phyloP scores from a whole-genome alignment of 2,329 filamentous ascomycete species.

The Arthrocladium fulminans region DNA sequence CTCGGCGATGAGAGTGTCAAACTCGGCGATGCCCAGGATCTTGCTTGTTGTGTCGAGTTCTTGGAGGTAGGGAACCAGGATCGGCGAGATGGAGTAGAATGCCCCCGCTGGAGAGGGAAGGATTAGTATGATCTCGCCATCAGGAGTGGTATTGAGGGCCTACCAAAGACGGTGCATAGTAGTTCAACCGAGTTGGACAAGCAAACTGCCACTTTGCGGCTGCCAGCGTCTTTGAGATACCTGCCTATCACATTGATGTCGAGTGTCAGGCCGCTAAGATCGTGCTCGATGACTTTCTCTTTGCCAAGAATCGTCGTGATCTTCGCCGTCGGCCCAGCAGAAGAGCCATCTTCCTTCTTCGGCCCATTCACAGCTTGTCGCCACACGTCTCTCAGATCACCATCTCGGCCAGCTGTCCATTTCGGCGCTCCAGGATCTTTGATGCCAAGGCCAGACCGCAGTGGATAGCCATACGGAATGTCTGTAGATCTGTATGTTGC shows the following conservation, averaged over 20 bases:
- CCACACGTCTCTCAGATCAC: constrained; percentile 90
- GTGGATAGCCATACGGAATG: constrained; percentile 73
- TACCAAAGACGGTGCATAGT: constrained; percentile 66
- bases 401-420: constrained; percentile 75
- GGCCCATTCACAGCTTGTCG: constrained; percentile 58
- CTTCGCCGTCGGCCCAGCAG: constrained; percentile 51
- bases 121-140: neutral
- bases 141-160: constrained; percentile 14
- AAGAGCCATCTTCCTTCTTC: constrained; percentile 53
- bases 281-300: constrained; percentile 64
- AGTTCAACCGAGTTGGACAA: constrained; percentile 90
- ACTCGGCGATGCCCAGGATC: constrained; percentile 64
- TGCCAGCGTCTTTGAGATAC: constrained; percentile 59
- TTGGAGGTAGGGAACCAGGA: constrained; percentile 76
- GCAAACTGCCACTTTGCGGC: constrained; percentile 74
- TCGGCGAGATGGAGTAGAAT: constrained; percentile 79
- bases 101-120: constrained; percentile 56
- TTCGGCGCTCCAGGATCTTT: constrained; percentile 71
- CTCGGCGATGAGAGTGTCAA: constrained; percentile 73
- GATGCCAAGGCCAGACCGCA: constrained; percentile 69
- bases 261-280: constrained; percentile 62
- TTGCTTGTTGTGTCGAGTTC: constrained; percentile 56
- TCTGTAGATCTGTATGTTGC: constrained; percentile 77
- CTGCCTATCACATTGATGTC: constrained; percentile 83
- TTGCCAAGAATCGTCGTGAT: constrained; percentile 73